Evolutionary conservation across 805 yeast genomes (phyloP), one percentile per base, ranked within the genome.

Genomic region (Candida germanica): DNA sequence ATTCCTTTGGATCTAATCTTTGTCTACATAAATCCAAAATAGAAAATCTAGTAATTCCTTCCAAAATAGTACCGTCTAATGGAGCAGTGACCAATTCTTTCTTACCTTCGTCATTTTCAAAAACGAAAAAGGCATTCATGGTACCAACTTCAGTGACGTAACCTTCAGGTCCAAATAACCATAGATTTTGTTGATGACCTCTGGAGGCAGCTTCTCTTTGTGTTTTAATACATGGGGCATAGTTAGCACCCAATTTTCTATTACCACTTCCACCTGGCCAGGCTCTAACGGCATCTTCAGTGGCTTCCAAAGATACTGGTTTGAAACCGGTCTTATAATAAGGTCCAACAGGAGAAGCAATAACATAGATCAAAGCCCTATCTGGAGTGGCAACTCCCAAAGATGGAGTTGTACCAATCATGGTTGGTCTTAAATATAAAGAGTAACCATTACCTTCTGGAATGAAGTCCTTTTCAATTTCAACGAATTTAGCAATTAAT

Each of bases 251-350:
- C 54, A 91, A 78, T 67, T 91, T 91, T 64, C 79, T 83, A 77
- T 91, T 84, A 66, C 98, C 98, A 51, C 80, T 88, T 63, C 98
- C 98, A 55, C 96, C 96, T 58, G 98, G 98, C 98, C 98, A 91
- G 20, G 98, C 98, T 71, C 98, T 85, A 22, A 89, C 89, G 33
- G 96, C 96, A 51, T 86, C 80, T 58, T 87, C 95, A 23, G 96
- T 89, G 48, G 98, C 97, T 68, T 91, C 96, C 47, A 93, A 75
- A 43, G 78, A 73, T 36, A 93, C 96, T 27, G 98, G 96, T 67
- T 89, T 88, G 79, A 91, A 91, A 13, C 98, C 97, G 13, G 96
- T 84, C 54, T 83, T 75, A 46, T 50, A 65, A 75, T 91, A 93
- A 17, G 98, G 97, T 33, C 98, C 98, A 20, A 91, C 98, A 19